Base-by-base conservation (phyloP, 441 rosid species). In the Cnidoscolus chayamansa region DNA sequence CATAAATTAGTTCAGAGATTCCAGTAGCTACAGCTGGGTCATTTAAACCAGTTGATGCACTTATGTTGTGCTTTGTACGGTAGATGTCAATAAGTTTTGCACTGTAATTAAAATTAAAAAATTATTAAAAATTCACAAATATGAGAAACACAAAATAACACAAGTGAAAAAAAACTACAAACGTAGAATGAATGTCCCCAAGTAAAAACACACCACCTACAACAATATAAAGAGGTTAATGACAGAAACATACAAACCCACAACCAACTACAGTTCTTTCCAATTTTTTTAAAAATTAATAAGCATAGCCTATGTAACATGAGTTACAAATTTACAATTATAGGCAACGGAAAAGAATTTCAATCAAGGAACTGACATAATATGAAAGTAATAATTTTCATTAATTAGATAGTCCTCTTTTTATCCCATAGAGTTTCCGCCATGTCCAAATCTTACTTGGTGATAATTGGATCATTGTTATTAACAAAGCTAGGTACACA, bases 21-120 rank as follows among this genome's bases (percentile, higher is more conserved):
- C 99, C 99, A 67, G 94, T 90, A 54, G 97, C 96, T 62, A 95
- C 97, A 71, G 99, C 93, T 73, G 96, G 90, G 84, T 96, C 99
- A 72, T 76, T 89, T 81, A 88, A 78, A 74, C 97, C 97, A 66
- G 96, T 70, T 32, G 98, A 91, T 30, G 91, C 92, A 84, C 84
- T 90, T 78, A 96, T 96, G 75, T 93, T 96, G 81, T 96, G 98
- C 87, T 86, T 83, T n/a, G 90, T 87, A 30, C 98, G 92, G 67
- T 91, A 96, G 71, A 76, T 76, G 71, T 96, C 91, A 80, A 96
- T 90, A 74, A 96, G 97, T 79, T 96, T 96, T 60, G 97, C 90
- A 78, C 99, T 95, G 88, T 62, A 70, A 80, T 35, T 70, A 72
- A 67, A 71, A 17, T 3, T 15, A 49, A 72, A 48, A 60, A 12